Evolutionary conservation across 1,139 yeast genomes (phyloP).

Genomic region (Magnusiomyces fungicola): DNA sequence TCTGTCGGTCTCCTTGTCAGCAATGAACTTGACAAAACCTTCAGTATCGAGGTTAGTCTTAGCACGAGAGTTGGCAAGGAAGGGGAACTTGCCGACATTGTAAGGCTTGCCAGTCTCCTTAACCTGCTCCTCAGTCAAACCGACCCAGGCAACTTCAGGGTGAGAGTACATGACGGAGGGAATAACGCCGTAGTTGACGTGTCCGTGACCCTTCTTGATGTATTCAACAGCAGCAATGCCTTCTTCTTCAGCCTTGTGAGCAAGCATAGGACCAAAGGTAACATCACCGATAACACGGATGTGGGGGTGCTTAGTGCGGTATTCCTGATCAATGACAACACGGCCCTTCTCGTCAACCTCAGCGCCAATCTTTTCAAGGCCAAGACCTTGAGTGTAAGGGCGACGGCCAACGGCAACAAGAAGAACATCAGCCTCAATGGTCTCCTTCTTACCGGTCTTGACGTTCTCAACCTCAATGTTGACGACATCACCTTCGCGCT

Average conservation of each 20-base stretch:
- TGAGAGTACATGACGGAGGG: conserved; percentile 99
- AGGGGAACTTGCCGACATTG: conserved; percentile 97
- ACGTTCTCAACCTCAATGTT: conserved; percentile 83
- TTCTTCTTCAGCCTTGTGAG: conserved; percentile 99
- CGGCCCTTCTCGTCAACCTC: conserved; percentile 91
- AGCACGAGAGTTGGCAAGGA: conserved; percentile 98
- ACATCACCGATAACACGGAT: conserved; percentile 98
- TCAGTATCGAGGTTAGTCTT: conserved; percentile 96
- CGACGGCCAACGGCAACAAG: conserved; percentile 98
- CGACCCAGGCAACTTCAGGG: conserved; percentile 99
- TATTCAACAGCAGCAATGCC: conserved; percentile 98
- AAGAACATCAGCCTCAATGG: conserved; percentile 82
- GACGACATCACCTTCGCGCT: conserved; percentile 87
- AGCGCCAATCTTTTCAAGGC: conserved; percentile 80
- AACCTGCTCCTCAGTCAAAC: conserved; percentile 91
- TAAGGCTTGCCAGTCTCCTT: conserved; percentile 89
- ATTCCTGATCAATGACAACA: conserved; percentile 88
- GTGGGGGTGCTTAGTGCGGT: conserved; percentile 85
- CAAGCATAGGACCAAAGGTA: conserved; percentile 98
- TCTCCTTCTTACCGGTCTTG: conserved; percentile 75
- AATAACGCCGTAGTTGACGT: conserved; percentile 94
- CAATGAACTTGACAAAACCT: conserved; percentile 91
- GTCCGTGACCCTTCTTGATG: conserved; percentile 91
- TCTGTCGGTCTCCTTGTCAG: conserved; percentile 97
- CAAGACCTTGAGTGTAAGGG: conserved; percentile 87